These are phyloP conservation scores for Talaromyces albobiverticillius DNA, from an alignment of 2,329 filamentous ascomycete species.

Conservation along the genomic window DNA sequence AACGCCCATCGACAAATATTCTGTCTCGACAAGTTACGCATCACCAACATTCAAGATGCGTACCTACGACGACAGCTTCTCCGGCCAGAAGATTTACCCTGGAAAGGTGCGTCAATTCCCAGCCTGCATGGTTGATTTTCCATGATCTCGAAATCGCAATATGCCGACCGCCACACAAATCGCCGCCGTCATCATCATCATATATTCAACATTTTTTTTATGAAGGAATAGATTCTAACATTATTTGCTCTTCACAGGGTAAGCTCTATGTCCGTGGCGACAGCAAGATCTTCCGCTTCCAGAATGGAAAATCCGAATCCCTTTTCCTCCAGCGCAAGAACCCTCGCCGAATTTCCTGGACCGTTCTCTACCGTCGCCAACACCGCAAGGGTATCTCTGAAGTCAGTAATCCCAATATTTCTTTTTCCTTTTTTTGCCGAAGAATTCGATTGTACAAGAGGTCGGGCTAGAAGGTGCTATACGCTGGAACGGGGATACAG, in stretches of 20 bases:
- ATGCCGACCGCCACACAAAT: background rate
- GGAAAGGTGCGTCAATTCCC: slow-evolving; percentile 69
- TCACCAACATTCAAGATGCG: slow-evolving; percentile 61
- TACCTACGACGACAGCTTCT: slow-evolving; percentile 77
- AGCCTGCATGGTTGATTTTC: slow-evolving; percentile 13
- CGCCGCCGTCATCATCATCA: background rate
- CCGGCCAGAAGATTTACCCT: slow-evolving; percentile 75
- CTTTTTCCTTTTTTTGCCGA: background rate
- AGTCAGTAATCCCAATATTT: slow-evolving; percentile 61
- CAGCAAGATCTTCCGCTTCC: slow-evolving; percentile 99
- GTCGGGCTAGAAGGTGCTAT: background rate
- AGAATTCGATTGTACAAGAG: slow-evolving; percentile 2
- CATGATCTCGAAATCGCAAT: background rate
- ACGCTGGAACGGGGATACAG: slow-evolving; percentile 13
- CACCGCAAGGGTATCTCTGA: slow-evolving; percentile 99
- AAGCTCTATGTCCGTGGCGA: slow-evolving; percentile 99
- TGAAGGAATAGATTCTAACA: background rate
- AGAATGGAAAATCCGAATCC: slow-evolving; percentile 99
- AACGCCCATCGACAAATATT: slow-evolving; percentile 41
- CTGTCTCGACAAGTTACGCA: slow-evolving; percentile 40
- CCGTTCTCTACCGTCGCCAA: slow-evolving; percentile 94
- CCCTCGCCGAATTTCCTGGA: slow-evolving; percentile 99
- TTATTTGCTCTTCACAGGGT: slow-evolving; percentile 62
- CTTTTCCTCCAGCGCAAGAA: slow-evolving; percentile 99
- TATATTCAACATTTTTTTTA: background rate